Base-by-base conservation (phyloP, 2,329 filamentous ascomycete genomes). In the Coniochaeta sp. region DNA sequence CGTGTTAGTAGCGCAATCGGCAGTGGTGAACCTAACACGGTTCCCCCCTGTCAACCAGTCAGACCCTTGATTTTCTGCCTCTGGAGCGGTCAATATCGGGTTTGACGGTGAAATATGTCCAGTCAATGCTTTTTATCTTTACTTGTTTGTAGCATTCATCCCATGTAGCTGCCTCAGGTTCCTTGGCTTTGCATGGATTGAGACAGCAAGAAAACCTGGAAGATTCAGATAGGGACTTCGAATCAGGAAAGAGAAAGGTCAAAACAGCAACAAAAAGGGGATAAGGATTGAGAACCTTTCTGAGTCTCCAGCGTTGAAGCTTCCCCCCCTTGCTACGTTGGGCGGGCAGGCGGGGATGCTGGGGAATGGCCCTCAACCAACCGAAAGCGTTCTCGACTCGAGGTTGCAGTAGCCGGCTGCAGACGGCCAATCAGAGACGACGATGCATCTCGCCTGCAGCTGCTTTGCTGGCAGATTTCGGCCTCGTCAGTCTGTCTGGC, bases 401-500 rank as follows among this genome's bases (percentile, higher is more conserved):
- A 38, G 8, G 54, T 36, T 56, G 54, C 54, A 56, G 54, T 19
- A 56, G 54, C 54, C 54, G 34, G 26, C 54, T 56, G 30, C 17
- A 56, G 19, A 56, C n/a, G 22, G 28, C 54, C 54, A 56, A 56
- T 56, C 54, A 38, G 17, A 14, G n/a, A 7, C 34, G 17, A 12
- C 14, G 6, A 36, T 36, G 17, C 28, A 16, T 6, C 24, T 5
- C 10, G 55, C 34, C 55, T 40, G 34, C 34, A 44, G 55, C 16
- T 57, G 55, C 55, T 57, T 40, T 44, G 55, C 36, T 57, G 55
- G 55, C 55, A 57, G 36, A 57, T 57, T 57, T 57, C 32, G 55
- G 55, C 55, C 38, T 34, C 38, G 52, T 57, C 55, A 5, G 30
- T 19, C n/a, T n/a, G n/a, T n/a, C n/a, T n/a, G n/a, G n/a, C n/a